A percentile compares a stretch with the other conserved stretches of the same genome.
These are phyloP conservation scores for Abelmoschus esculentus DNA, from an alignment of 345 rosid genomes.

Conservation along the genomic window DNA sequence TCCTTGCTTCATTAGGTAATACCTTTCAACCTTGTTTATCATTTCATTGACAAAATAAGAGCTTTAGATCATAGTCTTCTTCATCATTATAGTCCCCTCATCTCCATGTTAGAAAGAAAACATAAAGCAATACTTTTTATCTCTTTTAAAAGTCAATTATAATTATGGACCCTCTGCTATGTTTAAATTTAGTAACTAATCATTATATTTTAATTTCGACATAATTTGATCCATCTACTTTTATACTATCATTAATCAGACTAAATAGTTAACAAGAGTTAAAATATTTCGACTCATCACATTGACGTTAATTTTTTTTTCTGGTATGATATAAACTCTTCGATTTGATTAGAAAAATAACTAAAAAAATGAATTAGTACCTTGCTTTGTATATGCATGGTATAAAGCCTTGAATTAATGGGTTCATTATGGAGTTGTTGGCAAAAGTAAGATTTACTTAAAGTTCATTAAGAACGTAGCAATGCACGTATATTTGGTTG, in stretches of 20 bases:
- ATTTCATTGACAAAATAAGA: slow-evolving; percentile 5
- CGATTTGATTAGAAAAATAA: too few relatives aligned
- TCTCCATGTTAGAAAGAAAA: neutral
- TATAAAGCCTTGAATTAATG: too few relatives aligned
- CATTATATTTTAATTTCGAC: too few relatives aligned
- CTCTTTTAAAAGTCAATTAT: neutral
- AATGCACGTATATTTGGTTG: neutral
- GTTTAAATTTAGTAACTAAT: too few relatives aligned
- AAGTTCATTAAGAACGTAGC: slow-evolving; percentile 14
- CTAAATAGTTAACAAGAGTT: neutral
- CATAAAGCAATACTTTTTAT: neutral
- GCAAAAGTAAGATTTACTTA: slow-evolving; percentile 10
- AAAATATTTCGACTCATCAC: too few relatives aligned
- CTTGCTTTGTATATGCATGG: too few relatives aligned
- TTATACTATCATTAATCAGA: neutral
- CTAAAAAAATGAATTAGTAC: too few relatives aligned
- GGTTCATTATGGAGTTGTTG: neutral
- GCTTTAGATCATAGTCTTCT: neutral
- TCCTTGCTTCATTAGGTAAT: neutral
- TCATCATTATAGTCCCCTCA: neutral
- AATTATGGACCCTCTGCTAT: too few relatives aligned
- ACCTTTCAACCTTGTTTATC: slow-evolving; percentile 1
- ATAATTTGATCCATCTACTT: too few relatives aligned
- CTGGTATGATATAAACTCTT: too few relatives aligned
- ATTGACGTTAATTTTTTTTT: too few relatives aligned